Evolutionary conservation across 176 grass and related monocot species (phyloP).

Genomic region (Zoysia japonica): DNA sequence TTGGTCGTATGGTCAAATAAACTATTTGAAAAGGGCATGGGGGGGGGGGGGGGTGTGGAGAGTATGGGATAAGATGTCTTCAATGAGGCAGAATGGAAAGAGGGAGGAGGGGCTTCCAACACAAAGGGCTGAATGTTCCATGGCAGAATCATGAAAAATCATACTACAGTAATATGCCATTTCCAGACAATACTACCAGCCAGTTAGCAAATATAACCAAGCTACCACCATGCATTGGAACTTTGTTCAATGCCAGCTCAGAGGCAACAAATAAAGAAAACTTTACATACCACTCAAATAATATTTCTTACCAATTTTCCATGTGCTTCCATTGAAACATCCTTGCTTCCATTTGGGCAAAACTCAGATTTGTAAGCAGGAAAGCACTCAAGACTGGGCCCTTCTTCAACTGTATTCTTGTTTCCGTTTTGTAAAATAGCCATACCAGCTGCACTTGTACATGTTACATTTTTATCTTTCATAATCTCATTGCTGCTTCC

Average conservation of each 20-base stretch:
- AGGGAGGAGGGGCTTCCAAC: not conserved
- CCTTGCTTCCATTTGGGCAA: slow-evolving; percentile 16
- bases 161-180: not conserved
- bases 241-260: slow-evolving; percentile 24
- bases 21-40: too few species aligned
- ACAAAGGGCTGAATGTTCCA: not conserved
- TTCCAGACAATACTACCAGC: not conserved
- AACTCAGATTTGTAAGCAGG: slow-evolving; percentile 50
- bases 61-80: not conserved
- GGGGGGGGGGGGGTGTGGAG: too few species aligned
- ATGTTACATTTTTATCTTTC: slow-evolving; percentile 38
- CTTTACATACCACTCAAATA: slow-evolving; percentile 32
- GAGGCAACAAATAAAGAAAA: slow-evolving; percentile 26
- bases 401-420: slow-evolving; percentile 43
- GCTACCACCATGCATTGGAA: slow-evolving; percentile 7
- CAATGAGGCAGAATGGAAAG: not conserved
- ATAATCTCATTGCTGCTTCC: slow-evolving; percentile 41
- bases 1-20: too few species aligned
- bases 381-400: slow-evolving; percentile 31
- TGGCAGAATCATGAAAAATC: not conserved
- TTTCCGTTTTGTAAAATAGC: slow-evolving; percentile 54
- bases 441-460: slow-evolving; percentile 37
- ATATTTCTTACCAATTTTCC: slow-evolving; percentile 55
- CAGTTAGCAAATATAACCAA: not conserved
- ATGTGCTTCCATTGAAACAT: slow-evolving; percentile 46